Conservation (phyloP, 1,139 yeast species). For the Kodamaea sp. region DNA sequence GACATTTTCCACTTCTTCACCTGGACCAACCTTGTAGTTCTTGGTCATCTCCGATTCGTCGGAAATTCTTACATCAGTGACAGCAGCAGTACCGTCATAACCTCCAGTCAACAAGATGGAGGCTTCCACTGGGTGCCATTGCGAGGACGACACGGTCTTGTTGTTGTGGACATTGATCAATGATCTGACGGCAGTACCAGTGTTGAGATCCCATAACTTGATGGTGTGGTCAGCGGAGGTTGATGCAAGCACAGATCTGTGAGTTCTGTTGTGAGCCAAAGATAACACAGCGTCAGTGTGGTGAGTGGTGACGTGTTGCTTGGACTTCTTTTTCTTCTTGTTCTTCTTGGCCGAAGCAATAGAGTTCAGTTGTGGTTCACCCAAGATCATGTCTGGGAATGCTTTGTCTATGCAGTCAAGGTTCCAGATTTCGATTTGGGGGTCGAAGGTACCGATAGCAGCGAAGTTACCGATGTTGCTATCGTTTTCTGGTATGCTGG, state of each 20-base stretch:
- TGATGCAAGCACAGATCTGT: slow-evolving; percentile 85
- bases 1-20: slow-evolving; percentile 84
- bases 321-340: slow-evolving; percentile 48
- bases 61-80: slow-evolving; percentile 83
- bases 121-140: slow-evolving; percentile 82
- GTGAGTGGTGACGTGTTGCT: slow-evolving; percentile 65
- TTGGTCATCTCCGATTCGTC: slow-evolving; percentile 61
- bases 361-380: slow-evolving; percentile 65
- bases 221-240: slow-evolving; percentile 95
- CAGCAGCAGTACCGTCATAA: slow-evolving; percentile 78
- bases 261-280: slow-evolving; percentile 75
- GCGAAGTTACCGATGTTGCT: slow-evolving; percentile 80
- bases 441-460: slow-evolving; percentile 96
- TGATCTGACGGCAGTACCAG: slow-evolving; percentile 74
- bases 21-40: slow-evolving; percentile 57
- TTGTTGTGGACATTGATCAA: slow-evolving; percentile 57
- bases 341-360: slow-evolving; percentile 41
- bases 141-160: slow-evolving; percentile 81
- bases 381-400: slow-evolving; percentile 90
- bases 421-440: slow-evolving; percentile 96
- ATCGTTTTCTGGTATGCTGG: slow-evolving; percentile 32
- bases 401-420: slow-evolving; percentile 90
- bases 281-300: slow-evolving; percentile 95
- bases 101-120: slow-evolving; percentile 89
- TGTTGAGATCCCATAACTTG: slow-evolving; percentile 89